A percentile compares a stretch with the other conserved stretches of the same genome.
Evolutionary conservation across 177 flowering plant species (phyloP).

Genomic region (Telopea speciosissima): DNA sequence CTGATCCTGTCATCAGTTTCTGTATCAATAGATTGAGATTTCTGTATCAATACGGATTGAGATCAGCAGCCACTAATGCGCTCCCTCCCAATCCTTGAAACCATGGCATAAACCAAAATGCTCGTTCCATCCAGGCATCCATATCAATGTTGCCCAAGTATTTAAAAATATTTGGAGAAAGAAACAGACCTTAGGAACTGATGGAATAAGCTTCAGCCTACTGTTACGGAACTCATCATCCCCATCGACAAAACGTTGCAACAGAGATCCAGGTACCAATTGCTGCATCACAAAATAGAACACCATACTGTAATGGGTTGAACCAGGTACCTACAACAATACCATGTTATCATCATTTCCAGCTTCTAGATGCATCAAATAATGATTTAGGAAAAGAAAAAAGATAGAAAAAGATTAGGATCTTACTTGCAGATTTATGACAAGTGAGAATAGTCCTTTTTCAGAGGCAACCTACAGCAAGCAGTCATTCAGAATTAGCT

Average conservation of each 20-base stretch:
- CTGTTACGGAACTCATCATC: constrained; percentile 97
- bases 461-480: constrained; percentile 75
- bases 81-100: too few relatives aligned
- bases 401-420: neutral
- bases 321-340: constrained; percentile 75
- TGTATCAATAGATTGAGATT: too few relatives aligned
- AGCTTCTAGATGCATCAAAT: constrained; percentile 6
- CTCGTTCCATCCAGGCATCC: too few relatives aligned
- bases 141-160: too few relatives aligned
- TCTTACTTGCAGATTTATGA: constrained; percentile 87
- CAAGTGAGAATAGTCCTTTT: constrained; percentile 79
- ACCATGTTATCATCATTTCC: constrained; percentile 8
- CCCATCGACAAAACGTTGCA: constrained; percentile 96
- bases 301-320: constrained; percentile 97
- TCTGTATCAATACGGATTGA: too few relatives aligned
- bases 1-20: too few relatives aligned
- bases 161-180: neutral
- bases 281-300: constrained; percentile 81
- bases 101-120: too few relatives aligned
- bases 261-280: constrained; percentile 72
- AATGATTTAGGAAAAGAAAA: neutral
- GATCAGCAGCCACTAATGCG: too few relatives aligned
- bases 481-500: neutral
- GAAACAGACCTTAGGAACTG: constrained; percentile 84
- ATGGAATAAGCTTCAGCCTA: constrained; percentile 94